Conservation (phyloP, 108 stramenopile genomes). For the Stephanodiscus triporus region DNA sequence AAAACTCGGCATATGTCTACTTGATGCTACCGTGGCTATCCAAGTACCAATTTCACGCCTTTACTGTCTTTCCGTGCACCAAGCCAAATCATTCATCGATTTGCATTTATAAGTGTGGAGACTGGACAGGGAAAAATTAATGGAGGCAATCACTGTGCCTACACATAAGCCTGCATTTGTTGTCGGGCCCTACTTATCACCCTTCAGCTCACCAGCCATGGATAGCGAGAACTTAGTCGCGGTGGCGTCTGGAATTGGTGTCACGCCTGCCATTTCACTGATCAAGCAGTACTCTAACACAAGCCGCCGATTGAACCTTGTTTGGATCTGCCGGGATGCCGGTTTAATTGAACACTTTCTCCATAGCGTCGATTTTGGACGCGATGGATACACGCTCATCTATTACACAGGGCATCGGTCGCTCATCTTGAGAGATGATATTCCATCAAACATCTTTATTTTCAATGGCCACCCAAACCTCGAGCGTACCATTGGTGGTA, state of each 20-base stretch:
- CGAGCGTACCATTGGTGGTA: slow-evolving; percentile 27
- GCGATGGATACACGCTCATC: slow-evolving; percentile 25
- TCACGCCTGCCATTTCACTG: slow-evolving; percentile 40
- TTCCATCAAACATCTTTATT: slow-evolving; percentile 42
- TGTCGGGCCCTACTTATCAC: slow-evolving; percentile 42
- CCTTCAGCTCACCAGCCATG: slow-evolving; percentile 47
- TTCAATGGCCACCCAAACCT: slow-evolving; percentile 37
- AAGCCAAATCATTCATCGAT: slow-evolving; percentile 35
- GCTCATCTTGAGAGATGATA: slow-evolving; percentile 24
- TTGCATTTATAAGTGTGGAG: slow-evolving; percentile 40
- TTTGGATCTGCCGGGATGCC: slow-evolving; percentile 52
- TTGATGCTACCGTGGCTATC: slow-evolving; percentile 45
- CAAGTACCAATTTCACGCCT: slow-evolving; percentile 45
- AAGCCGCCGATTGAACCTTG: slow-evolving; percentile 37
- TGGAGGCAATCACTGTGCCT: slow-evolving; percentile 34
- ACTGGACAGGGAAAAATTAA: slow-evolving; percentile 46
- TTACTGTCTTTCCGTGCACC: slow-evolving; percentile 38
- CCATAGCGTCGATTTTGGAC: slow-evolving; percentile 24
- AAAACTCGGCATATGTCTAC: slow-evolving; percentile 44
- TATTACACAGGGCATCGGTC: slow-evolving; percentile 50
- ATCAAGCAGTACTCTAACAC: slow-evolving; percentile 39
- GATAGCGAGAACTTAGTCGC: slow-evolving; percentile 39
- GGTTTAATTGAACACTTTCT: slow-evolving; percentile 44
- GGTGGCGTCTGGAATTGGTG: slow-evolving; percentile 49
- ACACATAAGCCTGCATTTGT: slow-evolving; percentile 39